These are phyloP conservation scores for Helichrysum umbraculigerum DNA, from an alignment of 129 eudicot species.

Conservation along the genomic window DNA sequence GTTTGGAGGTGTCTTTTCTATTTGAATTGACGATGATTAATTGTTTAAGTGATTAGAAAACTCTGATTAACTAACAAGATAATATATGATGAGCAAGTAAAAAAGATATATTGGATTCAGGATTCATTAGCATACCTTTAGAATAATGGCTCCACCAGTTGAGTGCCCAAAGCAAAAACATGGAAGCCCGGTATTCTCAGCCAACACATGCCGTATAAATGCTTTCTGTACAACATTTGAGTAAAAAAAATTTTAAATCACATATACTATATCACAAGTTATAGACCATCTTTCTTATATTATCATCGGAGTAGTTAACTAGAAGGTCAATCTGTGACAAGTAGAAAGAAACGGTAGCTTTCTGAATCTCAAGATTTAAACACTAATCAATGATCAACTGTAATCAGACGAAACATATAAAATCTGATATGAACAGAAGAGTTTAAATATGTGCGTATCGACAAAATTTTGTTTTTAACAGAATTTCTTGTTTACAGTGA, in stretches of 20 bases:
- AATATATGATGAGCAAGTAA: too few species aligned
- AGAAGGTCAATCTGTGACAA: neutral
- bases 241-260: neutral
- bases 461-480: too few species aligned
- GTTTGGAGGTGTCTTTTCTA: too few species aligned
- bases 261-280: neutral
- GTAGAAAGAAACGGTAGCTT: neutral
- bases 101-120: neutral
- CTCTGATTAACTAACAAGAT: too few species aligned
- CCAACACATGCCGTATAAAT: constrained; percentile 56
- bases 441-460: too few species aligned
- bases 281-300: neutral
- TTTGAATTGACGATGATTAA: too few species aligned
- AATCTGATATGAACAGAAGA: too few species aligned
- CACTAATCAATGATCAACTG: neutral
- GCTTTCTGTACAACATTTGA: constrained; percentile 50
- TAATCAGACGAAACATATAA: too few species aligned
- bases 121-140: constrained; percentile 51
- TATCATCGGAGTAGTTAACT: neutral
- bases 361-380: too few species aligned
- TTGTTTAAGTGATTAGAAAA: too few species aligned
- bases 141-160: constrained; percentile 89
- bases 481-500: neutral
- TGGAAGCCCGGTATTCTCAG: constrained; percentile 74
- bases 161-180: constrained; percentile 97